Base-by-base conservation (phyloP, 164 flowering plant species). In the Euptelea pleiosperma region DNA sequence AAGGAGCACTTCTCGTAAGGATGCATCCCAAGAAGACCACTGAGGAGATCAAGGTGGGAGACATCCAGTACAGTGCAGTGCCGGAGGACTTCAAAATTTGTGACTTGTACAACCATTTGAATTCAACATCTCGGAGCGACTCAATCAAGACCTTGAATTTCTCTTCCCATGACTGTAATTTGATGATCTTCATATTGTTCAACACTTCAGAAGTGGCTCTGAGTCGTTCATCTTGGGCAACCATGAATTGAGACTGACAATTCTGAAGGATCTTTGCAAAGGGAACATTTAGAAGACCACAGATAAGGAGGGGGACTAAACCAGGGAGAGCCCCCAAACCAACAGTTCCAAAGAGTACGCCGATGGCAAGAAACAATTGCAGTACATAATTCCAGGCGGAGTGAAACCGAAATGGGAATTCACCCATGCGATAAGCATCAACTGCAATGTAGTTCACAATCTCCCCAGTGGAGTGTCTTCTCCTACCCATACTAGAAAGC, bases 121-220 rank as follows among this genome's bases (percentile, higher is more conserved):
- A 79, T 39, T 89, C 96, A 1, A 0, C 44, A 7, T 62, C 80
- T 14, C 98, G 76, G 3, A 67, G 70, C 11, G 84, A 77, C 7
- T 77, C 78, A 3, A 84, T 74, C 60, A 68, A 43, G 9, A 21
- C 65, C 75, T 70, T 79, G 76, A 92, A 92, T 8, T 81, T 74
- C 4, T 87, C 93, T 63, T 89, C 98, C 98, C 98, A 92, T 2
- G 93, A 82, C 57, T 89, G 96, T 39, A 92, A 52, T 71, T 89
- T 92, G 29, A 92, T 87, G 54, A 87, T 71, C 56, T 87, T 87
- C 91, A 89, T 92, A 56, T 64, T 87, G 79, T 84, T 85, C 3
- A 92, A 72, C 54, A 87, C 75, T 68, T 92, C 96, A 12, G 96
- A 85, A 48, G 86, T 84, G 14, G 85, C 55, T 55, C 89, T 73